Percentiles rank a stretch among this genome's conserved stretches.
Evolutionary conservation across 768 basidiomycete genomes (phyloP).

Genomic region (Mycena galopus): DNA sequence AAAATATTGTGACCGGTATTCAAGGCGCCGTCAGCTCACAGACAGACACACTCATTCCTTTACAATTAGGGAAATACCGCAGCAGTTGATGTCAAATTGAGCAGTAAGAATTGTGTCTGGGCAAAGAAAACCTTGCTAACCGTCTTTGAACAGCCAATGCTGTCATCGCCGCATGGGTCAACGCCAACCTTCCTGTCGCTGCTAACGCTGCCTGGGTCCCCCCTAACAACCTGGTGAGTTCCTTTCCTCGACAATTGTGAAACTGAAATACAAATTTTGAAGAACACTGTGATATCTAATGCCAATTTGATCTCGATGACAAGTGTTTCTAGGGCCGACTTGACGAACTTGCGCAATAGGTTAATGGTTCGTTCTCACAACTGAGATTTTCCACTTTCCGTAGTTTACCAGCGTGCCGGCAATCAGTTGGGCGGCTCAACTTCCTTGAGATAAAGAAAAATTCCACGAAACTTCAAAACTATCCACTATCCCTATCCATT

Average conservation of each 20-base stretch:
- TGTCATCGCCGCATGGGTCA: constrained; percentile 7
- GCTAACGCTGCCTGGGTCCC: background rate
- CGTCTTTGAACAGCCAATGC: constrained; percentile 3
- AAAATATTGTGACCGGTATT: background rate
- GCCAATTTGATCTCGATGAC: background rate
- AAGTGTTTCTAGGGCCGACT: background rate
- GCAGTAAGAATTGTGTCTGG: background rate
- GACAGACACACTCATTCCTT: constrained; percentile 10
- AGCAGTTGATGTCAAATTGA: constrained; percentile 11
- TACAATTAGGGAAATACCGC: background rate
- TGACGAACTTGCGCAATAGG: background rate
- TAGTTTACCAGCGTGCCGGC: background rate
- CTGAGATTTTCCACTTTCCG: background rate
- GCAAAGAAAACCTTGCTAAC: background rate
- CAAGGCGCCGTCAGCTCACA: background rate
- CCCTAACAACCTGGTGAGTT: constrained; percentile 7
- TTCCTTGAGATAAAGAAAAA: background rate
- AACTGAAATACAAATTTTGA: background rate
- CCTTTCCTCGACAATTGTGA: background rate
- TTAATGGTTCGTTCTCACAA: background rate
- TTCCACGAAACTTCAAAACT: background rate
- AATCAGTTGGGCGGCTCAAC: background rate
- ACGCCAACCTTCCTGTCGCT: background rate
- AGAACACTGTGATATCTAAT: background rate
- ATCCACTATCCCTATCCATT: too few species aligned